phyloP scores from a whole-genome alignment of 345 rosid genomes.

The Anastatica hierochuntica region DNA sequence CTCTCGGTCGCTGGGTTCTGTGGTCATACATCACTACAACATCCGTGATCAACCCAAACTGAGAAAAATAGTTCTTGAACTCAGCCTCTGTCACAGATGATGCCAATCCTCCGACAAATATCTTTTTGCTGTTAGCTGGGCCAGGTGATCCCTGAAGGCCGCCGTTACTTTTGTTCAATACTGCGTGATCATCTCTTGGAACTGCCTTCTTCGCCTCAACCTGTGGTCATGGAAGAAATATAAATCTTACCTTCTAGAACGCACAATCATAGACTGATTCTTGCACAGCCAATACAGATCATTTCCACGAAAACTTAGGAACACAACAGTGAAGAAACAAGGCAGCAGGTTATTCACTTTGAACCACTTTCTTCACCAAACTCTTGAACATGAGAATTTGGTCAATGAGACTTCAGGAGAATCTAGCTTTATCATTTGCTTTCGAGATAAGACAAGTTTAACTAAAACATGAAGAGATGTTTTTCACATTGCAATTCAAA shows the following conservation, averaged over 20 bases:
- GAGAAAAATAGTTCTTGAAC: slow-evolving; percentile 75
- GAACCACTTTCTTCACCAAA: not conserved
- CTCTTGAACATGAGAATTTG: not conserved
- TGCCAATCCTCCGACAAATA: slow-evolving; percentile 92
- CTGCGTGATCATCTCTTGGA: slow-evolving; percentile 75
- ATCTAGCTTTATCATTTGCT: too few relatives aligned
- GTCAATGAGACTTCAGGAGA: not conserved
- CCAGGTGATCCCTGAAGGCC: slow-evolving; percentile 55
- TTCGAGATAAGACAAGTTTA: too few relatives aligned
- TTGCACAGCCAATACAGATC: not conserved
- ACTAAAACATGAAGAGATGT: too few relatives aligned
- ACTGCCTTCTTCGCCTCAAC: slow-evolving; percentile 99
- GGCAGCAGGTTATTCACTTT: not conserved
- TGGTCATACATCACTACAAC: slow-evolving; percentile 95
- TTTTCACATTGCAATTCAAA: too few relatives aligned
- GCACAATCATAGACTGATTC: not conserved
- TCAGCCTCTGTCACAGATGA: slow-evolving; percentile 69
- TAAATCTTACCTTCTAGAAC: not conserved
- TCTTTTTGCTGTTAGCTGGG: slow-evolving; percentile 61
- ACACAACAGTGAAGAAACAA: not conserved
- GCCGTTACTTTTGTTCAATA: slow-evolving; percentile 41
- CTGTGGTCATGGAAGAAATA: slow-evolving; percentile 31
- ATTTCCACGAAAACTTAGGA: not conserved
- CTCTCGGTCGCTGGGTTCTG: slow-evolving; percentile 87
- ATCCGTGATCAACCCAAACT: slow-evolving; percentile 76